phyloP scores from a whole-genome alignment of 1,139 yeast genomes.

The Pichia inconspicua region DNA sequence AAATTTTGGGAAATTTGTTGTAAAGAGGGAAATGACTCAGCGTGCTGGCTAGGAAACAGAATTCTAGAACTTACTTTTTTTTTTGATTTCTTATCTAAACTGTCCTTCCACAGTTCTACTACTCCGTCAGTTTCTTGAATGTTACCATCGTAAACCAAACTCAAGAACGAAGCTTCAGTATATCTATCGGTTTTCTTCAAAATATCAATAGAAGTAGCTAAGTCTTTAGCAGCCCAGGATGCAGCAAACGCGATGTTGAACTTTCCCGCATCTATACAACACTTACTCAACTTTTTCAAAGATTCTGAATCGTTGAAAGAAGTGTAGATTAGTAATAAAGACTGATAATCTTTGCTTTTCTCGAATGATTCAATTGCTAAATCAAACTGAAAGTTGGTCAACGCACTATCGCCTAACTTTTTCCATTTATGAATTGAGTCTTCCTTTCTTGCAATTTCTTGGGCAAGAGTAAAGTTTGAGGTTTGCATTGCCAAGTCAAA shows the following conservation, averaged over 20 bases:
- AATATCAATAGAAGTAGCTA: slow-evolving; percentile 55
- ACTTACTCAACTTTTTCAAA: slow-evolving; percentile 52
- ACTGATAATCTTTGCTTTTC: slow-evolving; percentile 74
- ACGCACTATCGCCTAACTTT: slow-evolving; percentile 80
- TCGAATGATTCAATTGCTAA: slow-evolving; percentile 77
- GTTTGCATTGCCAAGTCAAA: slow-evolving; percentile 74
- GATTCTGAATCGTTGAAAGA: slow-evolving; percentile 65
- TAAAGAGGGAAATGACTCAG: slow-evolving; percentile 22
- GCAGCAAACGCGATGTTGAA: slow-evolving; percentile 90
- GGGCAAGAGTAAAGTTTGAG: slow-evolving; percentile 64
- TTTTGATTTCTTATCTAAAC: slow-evolving; percentile 46
- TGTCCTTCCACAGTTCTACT: slow-evolving; percentile 60
- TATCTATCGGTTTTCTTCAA: slow-evolving; percentile 62
- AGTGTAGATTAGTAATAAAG: slow-evolving; percentile 74
- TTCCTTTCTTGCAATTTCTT: slow-evolving; percentile 51
- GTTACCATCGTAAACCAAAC: slow-evolving; percentile 62
- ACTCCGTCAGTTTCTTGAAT: slow-evolving; percentile 34
- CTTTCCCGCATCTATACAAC: slow-evolving; percentile 64
- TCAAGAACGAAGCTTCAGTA: slow-evolving; percentile 81
- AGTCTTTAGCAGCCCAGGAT: slow-evolving; percentile 78
- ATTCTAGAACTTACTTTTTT: slow-evolving; percentile 55
- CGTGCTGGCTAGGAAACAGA: slow-evolving; percentile 32
- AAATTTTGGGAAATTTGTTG: slow-evolving; percentile 14
- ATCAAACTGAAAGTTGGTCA: slow-evolving; percentile 68
- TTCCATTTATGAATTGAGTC: slow-evolving; percentile 78